Conservation (phyloP, 257 asterid genomes). For the Mitragyna speciosa region DNA sequence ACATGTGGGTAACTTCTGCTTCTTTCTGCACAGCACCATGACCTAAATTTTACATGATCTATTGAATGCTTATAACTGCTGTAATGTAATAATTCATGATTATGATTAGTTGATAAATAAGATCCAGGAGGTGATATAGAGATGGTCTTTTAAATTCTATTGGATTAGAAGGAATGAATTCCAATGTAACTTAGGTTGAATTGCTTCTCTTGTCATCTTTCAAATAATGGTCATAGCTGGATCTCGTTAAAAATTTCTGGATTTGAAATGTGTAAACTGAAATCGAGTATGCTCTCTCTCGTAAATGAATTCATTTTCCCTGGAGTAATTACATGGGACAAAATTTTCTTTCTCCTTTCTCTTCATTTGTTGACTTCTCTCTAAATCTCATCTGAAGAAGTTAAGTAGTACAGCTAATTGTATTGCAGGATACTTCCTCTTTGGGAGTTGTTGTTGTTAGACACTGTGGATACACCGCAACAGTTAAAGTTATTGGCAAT, state of each 20-base stretch:
- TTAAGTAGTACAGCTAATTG: not conserved
- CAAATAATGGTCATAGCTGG: not conserved
- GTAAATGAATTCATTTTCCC: not conserved
- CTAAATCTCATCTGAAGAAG: not conserved
- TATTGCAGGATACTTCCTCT: slow-evolving; percentile 78
- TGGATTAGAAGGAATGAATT: not conserved
- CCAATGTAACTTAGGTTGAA: not conserved
- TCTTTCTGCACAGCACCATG: not conserved
- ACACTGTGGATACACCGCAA: slow-evolving; percentile 87
- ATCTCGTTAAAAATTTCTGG: not conserved
- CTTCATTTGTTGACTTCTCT: not conserved
- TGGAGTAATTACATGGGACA: not conserved
- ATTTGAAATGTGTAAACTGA: not conserved
- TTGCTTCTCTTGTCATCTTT: not conserved
- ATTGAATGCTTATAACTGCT: slow-evolving; percentile 2
- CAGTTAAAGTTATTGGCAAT: slow-evolving; percentile 69
- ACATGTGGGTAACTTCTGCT: slow-evolving; percentile 61
- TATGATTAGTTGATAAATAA: not conserved
- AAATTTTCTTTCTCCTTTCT: not conserved
- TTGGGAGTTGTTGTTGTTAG: slow-evolving; percentile 65
- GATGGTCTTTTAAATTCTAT: not conserved
- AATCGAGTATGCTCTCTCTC: not conserved
- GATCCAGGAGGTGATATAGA: not conserved
- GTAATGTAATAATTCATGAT: not conserved
- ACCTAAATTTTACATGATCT: not conserved